Evolutionary conservation across 331 rosid genomes (phyloP), one percentile per base, ranked within the genome.

Genomic region (Erythrophleum ivorense): DNA sequence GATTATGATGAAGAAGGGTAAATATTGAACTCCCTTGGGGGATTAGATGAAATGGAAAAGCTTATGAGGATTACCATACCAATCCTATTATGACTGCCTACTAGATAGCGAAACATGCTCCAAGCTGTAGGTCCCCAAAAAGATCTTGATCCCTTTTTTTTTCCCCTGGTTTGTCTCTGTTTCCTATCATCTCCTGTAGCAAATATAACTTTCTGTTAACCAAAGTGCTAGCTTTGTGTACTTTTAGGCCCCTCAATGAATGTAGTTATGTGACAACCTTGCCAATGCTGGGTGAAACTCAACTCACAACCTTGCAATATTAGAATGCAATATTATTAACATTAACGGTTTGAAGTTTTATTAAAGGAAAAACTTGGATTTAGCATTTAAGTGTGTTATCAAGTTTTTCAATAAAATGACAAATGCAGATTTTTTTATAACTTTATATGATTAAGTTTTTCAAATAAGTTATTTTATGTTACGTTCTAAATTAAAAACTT

Each of bases 1-100:
- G 99, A 96, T 80, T 94, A 96, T 21, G 98, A 96, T 31, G 99
- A 94, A 75, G 98, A 96, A 78, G 94, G 91, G 79, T 92, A 83
- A 90, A 86, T 88, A 80, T 3, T 91, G 73, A 75, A 43, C 67
- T 73, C 46, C 62, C n/a, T 36, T 49, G 53, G 62, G 85, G 12
- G 33, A 52, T 52, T 76, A 72, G 83, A 71, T 80, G 72, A 71
- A 34, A 85, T 73, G 73, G 41, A 75, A 81, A 84, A 71, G 78
- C 67, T 75, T 81, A 69, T 67, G 70, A 84, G 63, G 73, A 69
- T 80, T 75, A 45, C 78, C 78, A 82, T 82, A 53, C 84, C 77
- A 69, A 66, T 68, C 81, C 15, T 41, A 52, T 69, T 71, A 54
- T 65, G 74, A 43, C 73, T 77, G 67, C 54, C 73, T 69, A 73